Evolutionary conservation across 768 basidiomycete genomes (phyloP), one percentile per base, ranked within the genome.

Genomic region (Lyophyllum shimeji): DNA sequence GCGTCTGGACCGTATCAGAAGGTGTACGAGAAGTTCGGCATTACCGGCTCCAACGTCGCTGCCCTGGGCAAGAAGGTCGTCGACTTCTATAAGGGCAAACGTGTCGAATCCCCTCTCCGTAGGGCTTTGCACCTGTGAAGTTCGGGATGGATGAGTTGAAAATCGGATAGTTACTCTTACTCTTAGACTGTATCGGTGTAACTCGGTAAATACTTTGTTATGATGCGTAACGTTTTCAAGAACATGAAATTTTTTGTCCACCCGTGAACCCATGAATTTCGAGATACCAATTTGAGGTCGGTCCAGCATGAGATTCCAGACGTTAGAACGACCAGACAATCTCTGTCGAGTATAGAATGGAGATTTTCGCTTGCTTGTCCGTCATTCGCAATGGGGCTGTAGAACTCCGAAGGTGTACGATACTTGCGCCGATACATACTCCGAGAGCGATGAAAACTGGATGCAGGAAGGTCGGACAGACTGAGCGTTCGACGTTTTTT

Each of bases 1-100:
- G 85, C 91, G 15, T 95, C 93, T 18, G 94, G 89, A 51, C 94
- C 95, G 11, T 94, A 92, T 69, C 81, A 86, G 72, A 82, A 94
- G 76, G 89, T 95, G 12, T 97, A 97, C 70, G 89, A 90, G 76
- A 91, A 93, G 73, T 90, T 93, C 63, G 91, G 90, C 42, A 82
- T 94, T 67, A 93, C 92, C 34, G 87, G 85, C 13, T 68, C 80
- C 45, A 89, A 90, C 69, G 89, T 97, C 65, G 90, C 93, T 43
- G 70, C 70, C 44, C 82, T 93, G 21, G 85, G 90, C 62, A 87
- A 93, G 82, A 93, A 94, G 81, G 85, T 94, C 48, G 82, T 92
- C 57, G 80, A 78, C 50, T 93, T 90, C 80, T 96, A 95, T 82
- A 89, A 87, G 81, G 86, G 86, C n/a, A 76, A 78, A 51, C 74